These are phyloP conservation scores for Scheffersomyces ergatensis DNA, from an alignment of 805 yeast species.

Conservation along the genomic window DNA sequence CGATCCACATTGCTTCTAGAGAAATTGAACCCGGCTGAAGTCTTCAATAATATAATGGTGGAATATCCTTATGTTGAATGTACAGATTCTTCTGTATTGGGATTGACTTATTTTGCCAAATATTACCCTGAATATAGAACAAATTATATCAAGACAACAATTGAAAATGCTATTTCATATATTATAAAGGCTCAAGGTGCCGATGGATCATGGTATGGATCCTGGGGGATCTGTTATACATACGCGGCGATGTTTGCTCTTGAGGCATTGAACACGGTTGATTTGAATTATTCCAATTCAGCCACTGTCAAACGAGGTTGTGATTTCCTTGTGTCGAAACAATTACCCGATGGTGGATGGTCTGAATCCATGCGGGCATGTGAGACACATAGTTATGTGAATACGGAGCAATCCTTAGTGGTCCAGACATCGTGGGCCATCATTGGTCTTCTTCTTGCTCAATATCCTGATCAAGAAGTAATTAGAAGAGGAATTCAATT, in stretches of 20 bases:
- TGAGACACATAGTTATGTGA: conserved; percentile 76
- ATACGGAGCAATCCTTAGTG: conserved; percentile 58
- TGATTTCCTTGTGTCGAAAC: conserved; percentile 75
- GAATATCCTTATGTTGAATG: conserved; percentile 99
- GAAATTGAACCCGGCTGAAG: conserved; percentile 90
- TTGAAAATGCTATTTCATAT: conserved; percentile 69
- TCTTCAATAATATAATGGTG: conserved; percentile 96
- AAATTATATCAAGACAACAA: conserved; percentile 65
- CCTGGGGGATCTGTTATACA: conserved; percentile 96
- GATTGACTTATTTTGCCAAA: conserved; percentile 73
- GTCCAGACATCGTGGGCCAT: conserved; percentile 95
- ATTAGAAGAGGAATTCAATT: conserved; percentile 63
- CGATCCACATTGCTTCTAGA: conserved; percentile 80
- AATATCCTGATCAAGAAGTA: conserved; percentile 68
- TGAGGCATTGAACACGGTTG: conserved; percentile 80
- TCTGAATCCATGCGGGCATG: conserved; percentile 91
- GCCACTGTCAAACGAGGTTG: conserved; percentile 71
- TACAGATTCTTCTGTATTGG: conserved; percentile 91
- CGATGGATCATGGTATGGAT: conserved; percentile 98
- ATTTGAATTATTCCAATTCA: conserved; percentile 59
- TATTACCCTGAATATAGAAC: conserved; percentile 61
- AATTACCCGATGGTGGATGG: conserved; percentile 94
- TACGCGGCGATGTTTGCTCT: conserved; percentile 98
- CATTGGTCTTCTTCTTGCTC: conserved; percentile 76
- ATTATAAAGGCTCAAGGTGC: conserved; percentile 62